Evolutionary conservation across 176 grass and related monocot genomes (phyloP), one percentile per base, ranked within the genome.

Genomic region (Saccharum officinarum): DNA sequence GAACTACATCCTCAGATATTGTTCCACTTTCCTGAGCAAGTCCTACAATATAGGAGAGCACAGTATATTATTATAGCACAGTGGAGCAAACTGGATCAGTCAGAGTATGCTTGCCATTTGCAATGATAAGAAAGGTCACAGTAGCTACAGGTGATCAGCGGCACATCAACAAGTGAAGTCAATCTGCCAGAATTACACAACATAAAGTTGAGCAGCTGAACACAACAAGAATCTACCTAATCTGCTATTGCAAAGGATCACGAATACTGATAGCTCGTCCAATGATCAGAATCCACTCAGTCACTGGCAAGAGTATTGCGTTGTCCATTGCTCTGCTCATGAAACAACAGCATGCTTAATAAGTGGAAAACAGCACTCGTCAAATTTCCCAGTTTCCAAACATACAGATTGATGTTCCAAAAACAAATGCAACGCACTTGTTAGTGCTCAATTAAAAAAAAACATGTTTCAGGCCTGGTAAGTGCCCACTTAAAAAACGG

Each of bases 1-100:
- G 86, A 64, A 95, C 88, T 52, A 91, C 84, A 73, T 95, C 88
- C 86, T 89, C 91, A 62, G 85, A 91, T 67, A 95, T 87, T 59
- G 88, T 91, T 77, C 93, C 93, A 66, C 39, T 84, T 91, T 95
- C 91, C 78, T 69, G 80, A 79, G 86, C 91, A 70, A 91, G 76
- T 13, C 91, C 93, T 95, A 55, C 28, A 77, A 71, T n/a, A 84
- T 10, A 70, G 11, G 23, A 78, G 57, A 59, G 8, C 40, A 66
- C 34, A 20, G 25, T 3, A 67, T 37, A 74, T 39, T 40, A 17
- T 60, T 88, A 69, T 67, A 47, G 33, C 1, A 18, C 10, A 41
- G 7, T 44, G 10, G 38, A 52, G 6, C 38, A 75, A 66, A 75
- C 20, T 33, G 62, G 34, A 78, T 16, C 16, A 23, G 28, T 26